Evolutionary conservation across 2,329 filamentous ascomycete genomes (phyloP), one percentile per base, ranked within the genome.

Genomic region (Xylaria sp.): DNA sequence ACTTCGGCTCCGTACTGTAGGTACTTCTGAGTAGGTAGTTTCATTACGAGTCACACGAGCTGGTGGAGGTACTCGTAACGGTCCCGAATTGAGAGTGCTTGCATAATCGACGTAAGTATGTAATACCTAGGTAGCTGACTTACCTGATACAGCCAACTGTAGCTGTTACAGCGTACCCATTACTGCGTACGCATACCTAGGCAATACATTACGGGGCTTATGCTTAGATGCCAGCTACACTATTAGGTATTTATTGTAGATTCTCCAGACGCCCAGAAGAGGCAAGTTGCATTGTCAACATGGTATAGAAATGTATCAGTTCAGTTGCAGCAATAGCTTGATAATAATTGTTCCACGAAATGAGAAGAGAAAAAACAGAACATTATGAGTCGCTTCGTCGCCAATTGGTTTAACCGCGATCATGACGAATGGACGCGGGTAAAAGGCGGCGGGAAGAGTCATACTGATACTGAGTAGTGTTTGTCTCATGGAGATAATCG

Each of bases 1-100:
- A 54, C 53, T 54, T 59, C 65, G 57, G 51, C 51, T 39, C 38
- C 20, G 44, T 20, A 25, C 22, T 11, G 44, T 27, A 17, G 1
- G 20, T 20, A 45, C 25, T 45, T 11, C n/a, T 25, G n/a, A n/a
- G n/a, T n/a, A n/a, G n/a, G n/a, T n/a, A n/a, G n/a, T n/a, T n/a
- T n/a, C n/a, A n/a, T n/a, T n/a, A n/a, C 22, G 53, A 63, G 64
- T 66, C 53, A 63, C 59, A 63, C 53, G 29, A 51, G 54, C 59
- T 39, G n/a, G 44, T 42, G 7, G n/a, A 51, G 5, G 33, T 17
- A 27, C 13, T 27, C 13, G 51, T 39, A 39, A 25, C 33, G 20
- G 31, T 10, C 11, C n/a, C 36, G 33, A 54, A 27, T 42, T 11
- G 13, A 29, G 36, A 38, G 17, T 47, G 49, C 45, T 60, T 38